Evolutionary conservation across 2,329 filamentous ascomycete species (phyloP).

Genomic region (Exophiala sideris): DNA sequence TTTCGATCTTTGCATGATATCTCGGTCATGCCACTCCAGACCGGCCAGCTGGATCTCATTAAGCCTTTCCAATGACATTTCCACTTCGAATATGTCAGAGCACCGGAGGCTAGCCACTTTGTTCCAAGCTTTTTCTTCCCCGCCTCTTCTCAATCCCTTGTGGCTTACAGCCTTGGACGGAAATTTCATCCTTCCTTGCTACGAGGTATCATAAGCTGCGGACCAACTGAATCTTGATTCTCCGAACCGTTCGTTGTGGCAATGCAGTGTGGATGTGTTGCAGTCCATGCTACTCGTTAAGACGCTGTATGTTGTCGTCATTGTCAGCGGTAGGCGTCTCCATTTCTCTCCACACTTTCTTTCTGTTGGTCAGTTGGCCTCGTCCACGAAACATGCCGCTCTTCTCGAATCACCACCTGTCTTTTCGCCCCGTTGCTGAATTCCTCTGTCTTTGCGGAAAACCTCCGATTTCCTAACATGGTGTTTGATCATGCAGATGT

Average conservation of each 20-base stretch:
- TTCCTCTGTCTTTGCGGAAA: not conserved
- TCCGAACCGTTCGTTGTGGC: not conserved
- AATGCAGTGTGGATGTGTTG: slow-evolving; percentile 1
- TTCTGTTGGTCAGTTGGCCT: not conserved
- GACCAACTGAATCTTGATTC: not conserved
- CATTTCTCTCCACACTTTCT: not conserved
- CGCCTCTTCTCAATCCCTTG: not conserved
- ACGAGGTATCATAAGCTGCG: not conserved
- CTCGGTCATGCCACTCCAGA: not conserved
- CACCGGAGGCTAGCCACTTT: not conserved
- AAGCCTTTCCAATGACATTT: no score
- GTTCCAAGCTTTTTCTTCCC: not conserved
- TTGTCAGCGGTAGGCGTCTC: slow-evolving; percentile 10
- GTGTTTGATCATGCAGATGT: slow-evolving; percentile 20
- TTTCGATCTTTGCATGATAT: not conserved
- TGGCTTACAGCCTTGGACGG: not conserved
- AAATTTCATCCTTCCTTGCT: not conserved
- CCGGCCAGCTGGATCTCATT: not conserved
- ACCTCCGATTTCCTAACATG: slow-evolving; percentile 3
- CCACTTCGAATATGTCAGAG: not conserved
- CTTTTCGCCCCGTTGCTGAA: slow-evolving; percentile 16
- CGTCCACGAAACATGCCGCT: not conserved
- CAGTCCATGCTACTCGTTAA: slow-evolving; percentile 3
- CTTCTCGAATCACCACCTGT: slow-evolving; percentile 3
- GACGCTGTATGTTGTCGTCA: slow-evolving; percentile 12